A percentile compares a stretch with the other conserved stretches of the same genome.
phyloP scores from a whole-genome alignment of 2,329 filamentous ascomycete genomes.

The Clonostachys chloroleuca region DNA sequence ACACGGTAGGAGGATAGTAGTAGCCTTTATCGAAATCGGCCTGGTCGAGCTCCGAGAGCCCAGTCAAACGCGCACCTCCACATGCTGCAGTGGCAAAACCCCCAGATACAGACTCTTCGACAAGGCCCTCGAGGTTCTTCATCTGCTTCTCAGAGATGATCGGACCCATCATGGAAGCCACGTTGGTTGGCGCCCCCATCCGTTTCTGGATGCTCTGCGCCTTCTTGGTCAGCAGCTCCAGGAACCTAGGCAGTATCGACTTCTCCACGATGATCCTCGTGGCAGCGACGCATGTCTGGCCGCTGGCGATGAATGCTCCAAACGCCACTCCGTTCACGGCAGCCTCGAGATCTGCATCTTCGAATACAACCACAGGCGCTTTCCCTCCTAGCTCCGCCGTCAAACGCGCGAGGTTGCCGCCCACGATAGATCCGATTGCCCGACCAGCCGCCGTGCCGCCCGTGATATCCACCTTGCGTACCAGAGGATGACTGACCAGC shows the following conservation, averaged over 20 bases:
- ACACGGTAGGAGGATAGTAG: slow-evolving; percentile 78
- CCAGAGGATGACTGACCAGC: slow-evolving; percentile 44
- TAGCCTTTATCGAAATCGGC: slow-evolving; percentile 54
- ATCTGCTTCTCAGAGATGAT: slow-evolving; percentile 61
- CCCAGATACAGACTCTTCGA: slow-evolving; percentile 71
- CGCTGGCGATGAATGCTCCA: slow-evolving; percentile 91
- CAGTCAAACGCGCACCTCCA: slow-evolving; percentile 56
- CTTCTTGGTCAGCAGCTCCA: slow-evolving; percentile 61
- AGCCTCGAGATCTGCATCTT: slow-evolving; percentile 58
- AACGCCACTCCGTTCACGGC: slow-evolving; percentile 88
- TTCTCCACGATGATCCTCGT: slow-evolving; percentile 89
- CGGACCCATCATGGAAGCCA: slow-evolving; percentile 58
- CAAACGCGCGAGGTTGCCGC: slow-evolving; percentile 63
- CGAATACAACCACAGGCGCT: slow-evolving; percentile 64
- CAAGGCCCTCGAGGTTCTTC: slow-evolving; percentile 74
- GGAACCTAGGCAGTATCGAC: slow-evolving; percentile 76
- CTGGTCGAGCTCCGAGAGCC: slow-evolving; percentile 41
- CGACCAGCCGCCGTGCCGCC: slow-evolving; percentile 69
- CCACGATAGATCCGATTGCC: slow-evolving; percentile 61
- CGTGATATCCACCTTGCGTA: slow-evolving; percentile 69
- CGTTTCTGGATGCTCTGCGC: slow-evolving; percentile 47
- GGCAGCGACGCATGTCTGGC: slow-evolving; percentile 90
- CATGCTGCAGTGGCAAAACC: slow-evolving; percentile 79
- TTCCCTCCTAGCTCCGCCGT: slow-evolving; percentile 72
- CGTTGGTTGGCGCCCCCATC: slow-evolving; percentile 53